Conservation (phyloP, 2,329 filamentous ascomycete species). For the Trichoderma brevicompactum region DNA sequence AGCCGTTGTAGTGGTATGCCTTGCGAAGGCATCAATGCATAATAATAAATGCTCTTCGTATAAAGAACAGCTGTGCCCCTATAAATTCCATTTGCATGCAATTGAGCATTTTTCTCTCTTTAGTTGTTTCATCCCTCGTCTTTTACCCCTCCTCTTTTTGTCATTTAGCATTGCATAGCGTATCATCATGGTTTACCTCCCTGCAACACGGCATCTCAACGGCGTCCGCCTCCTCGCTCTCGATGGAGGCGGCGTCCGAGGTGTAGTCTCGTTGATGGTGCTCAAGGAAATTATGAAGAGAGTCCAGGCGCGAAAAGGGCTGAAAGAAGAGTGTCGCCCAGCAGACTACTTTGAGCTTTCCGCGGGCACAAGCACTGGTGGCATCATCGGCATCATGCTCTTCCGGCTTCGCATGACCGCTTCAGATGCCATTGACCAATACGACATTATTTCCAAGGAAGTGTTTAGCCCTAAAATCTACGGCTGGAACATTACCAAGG, state of each 20-base stretch:
- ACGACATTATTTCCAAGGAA: slow-evolving; percentile 18
- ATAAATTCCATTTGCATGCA: neutral
- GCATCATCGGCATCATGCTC: slow-evolving; percentile 25
- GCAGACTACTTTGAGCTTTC: slow-evolving; percentile 21
- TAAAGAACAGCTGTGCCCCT: neutral
- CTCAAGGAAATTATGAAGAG: slow-evolving; percentile 23
- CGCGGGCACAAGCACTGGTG: slow-evolving; percentile 16
- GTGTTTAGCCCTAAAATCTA: slow-evolving; percentile 21
- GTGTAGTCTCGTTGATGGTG: slow-evolving; percentile 12
- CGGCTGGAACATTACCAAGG: neutral
- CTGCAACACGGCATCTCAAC: slow-evolving; percentile 20
- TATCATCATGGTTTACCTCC: slow-evolving; percentile 16
- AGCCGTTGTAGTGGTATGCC: no score
- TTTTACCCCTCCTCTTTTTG: neutral
- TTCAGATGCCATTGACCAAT: slow-evolving; percentile 5
- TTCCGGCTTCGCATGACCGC: slow-evolving; percentile 26
- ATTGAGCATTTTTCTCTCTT: neutral
- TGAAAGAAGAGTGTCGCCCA: slow-evolving; percentile 19
- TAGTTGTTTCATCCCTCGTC: neutral
- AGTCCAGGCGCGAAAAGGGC: slow-evolving; percentile 7
- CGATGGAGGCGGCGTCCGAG: slow-evolving; percentile 22
- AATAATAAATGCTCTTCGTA: neutral
- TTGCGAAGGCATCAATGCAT: neutral
- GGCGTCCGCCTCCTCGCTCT: slow-evolving; percentile 23
- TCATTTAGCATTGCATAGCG: neutral